Evolutionary conservation across 2,329 filamentous ascomycete genomes (phyloP), one percentile per base, ranked within the genome.

Genomic region (Fusarium palustre): DNA sequence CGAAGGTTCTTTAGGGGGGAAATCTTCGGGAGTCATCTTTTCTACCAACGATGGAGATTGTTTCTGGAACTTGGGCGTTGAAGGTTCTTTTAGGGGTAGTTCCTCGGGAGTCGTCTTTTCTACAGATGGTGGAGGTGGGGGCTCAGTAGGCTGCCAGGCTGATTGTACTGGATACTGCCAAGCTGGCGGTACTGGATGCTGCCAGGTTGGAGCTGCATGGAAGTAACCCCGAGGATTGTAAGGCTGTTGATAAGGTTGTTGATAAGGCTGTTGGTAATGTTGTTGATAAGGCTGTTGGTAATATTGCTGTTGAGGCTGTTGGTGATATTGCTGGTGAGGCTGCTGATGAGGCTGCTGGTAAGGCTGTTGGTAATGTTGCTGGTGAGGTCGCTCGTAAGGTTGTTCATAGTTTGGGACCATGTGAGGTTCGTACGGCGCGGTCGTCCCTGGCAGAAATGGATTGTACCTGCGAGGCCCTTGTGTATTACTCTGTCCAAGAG

Each of bases 41-140:
- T 45, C 42, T 28, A 4, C 7, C 10, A 22, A 4, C 3, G 7
- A 5, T 25, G 28, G 2, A 24, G 47, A n/a, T n/a, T n/a, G 66
- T 10, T 69, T 69, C 3, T 66, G 55, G 0, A 67, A 59, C 2
- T 48, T 36, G 39, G 24, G 3, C 16, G 38, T 49, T 4, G 22
- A 12, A 15, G 47, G 8, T 25, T 5, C 47, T 10, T n/a, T 33
- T 4, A 11, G 1, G 4, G 20, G 2, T 13, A 6, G 12, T 20
- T 31, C 39, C 15, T 15, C 5, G 10, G 10, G 3, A 3, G 8
- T 0, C 4, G 5, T 15, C 12, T 7, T 8, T 24, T 45, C 42
- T 28, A 4, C 7, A 15, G 22, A 4, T 5, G 7, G 7, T 25
- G 28, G 2, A 24, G 47, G 16, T 5, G 20, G 8, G 4, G 42